Evolutionary conservation across 2,329 filamentous ascomycete genomes (phyloP), one percentile per base, ranked within the genome.

Genomic region (Sporothrix euskadiensis): DNA sequence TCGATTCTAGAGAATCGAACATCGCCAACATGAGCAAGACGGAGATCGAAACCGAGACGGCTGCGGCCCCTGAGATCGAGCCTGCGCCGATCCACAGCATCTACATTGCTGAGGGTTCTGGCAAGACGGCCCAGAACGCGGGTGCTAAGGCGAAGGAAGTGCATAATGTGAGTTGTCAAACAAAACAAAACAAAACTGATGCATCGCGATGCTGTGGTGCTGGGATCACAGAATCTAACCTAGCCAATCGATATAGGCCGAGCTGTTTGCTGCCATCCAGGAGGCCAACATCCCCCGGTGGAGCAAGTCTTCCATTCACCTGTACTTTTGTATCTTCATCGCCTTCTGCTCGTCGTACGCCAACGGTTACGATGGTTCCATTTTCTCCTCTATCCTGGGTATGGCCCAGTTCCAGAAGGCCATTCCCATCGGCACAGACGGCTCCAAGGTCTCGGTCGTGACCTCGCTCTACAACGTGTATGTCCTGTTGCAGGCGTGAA

Each of bases 401-500:
- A 68, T 68, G 65, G 16, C 44, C 5, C 65, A 68, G 22, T 68
- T 68, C 65, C 65, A 68, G 19, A 32, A 68, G 7, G 44, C 10
- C 26, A 32, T 68, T 19, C 65, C 22, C 16, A 30, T 68, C 44
- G 65, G 65, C 22, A 32, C 65, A 2, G 22, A 26, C 3, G 65
- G 65, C 3, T 26, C 22, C 7, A 30, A 68, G 14, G 65, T 68
- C 12, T 68, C 65, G 2, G 14, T 68, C 12, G 16, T 68, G 22
- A 68, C 65, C 9, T 68, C 65, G 12, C 26, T 68, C 6, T 68
- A 68, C 65, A 68, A 30, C 65, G 65, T 35, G 61, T 47, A 66
- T 4, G 39, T 66, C 22, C 22, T 5, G 7, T 30, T 14, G 12
- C 30, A 2, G 5, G 3, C 30, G 30, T 19, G 22, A 35, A 35